Conservation (phyloP, 805 yeast species). For the Komagataella kurtzmanii region DNA sequence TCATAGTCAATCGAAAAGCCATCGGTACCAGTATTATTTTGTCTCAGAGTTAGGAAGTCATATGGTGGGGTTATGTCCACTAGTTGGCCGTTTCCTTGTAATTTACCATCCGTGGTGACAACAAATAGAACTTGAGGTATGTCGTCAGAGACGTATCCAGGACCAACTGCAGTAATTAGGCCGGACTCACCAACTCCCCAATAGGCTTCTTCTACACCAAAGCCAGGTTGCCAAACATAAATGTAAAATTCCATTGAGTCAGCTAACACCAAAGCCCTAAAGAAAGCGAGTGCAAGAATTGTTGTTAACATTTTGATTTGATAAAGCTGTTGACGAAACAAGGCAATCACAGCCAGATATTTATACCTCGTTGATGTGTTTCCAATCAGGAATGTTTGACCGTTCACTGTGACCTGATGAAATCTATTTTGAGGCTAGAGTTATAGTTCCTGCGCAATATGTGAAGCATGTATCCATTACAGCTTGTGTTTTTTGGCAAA, state of each 20-base stretch:
- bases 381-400: neutral
- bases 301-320: neutral
- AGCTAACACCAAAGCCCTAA: neutral
- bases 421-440: neutral
- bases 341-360: neutral
- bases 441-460: neutral
- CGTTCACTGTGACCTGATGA: neutral
- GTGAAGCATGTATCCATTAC: neutral
- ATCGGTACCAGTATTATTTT: neutral
- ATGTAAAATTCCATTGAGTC: neutral
- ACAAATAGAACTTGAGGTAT: neutral
- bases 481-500: neutral
- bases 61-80: neutral
- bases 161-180: slow-evolving; percentile 8
- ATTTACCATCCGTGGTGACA: neutral
- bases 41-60: neutral
- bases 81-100: neutral
- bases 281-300: neutral
- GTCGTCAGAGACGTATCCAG: too few relatives aligned
- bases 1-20: neutral
- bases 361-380: neutral
- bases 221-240: neutral
- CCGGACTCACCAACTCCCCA: slow-evolving; percentile 1
- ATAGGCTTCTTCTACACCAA: neutral
- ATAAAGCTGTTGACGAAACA: neutral